Conservation (phyloP, 2,329 filamentous ascomycete species). For the Cryphonectria japonica region DNA sequence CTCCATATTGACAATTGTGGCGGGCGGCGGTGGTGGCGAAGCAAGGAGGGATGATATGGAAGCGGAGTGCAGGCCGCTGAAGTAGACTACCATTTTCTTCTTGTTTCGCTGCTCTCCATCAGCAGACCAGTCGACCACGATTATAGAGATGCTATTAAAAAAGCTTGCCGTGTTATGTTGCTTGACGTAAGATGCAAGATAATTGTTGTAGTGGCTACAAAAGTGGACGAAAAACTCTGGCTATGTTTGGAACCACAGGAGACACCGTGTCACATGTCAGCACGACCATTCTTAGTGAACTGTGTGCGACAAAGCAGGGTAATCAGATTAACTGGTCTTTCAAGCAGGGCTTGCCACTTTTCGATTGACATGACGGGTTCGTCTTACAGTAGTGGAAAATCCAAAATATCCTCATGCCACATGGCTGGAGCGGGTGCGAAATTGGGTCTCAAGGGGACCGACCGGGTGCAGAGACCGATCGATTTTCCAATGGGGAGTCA, state of each 20-base stretch:
- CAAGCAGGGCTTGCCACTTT: not conserved
- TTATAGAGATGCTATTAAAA: conserved; percentile 18
- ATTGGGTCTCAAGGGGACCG: not conserved
- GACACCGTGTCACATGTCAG: not conserved
- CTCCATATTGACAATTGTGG: not conserved
- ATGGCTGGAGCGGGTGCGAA: not conserved
- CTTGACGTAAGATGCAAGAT: not conserved
- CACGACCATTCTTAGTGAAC: not conserved
- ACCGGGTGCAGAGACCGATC: not conserved
- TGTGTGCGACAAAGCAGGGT: not conserved
- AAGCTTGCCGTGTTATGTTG: not conserved
- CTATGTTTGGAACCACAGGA: not conserved
- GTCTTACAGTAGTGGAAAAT: not conserved
- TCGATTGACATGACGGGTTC: not conserved
- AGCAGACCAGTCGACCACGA: conserved; percentile 8
- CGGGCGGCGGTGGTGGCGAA: not conserved
- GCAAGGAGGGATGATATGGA: conserved; percentile 15
- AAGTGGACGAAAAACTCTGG: not conserved
- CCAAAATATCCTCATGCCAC: not conserved
- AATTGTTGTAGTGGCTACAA: not conserved
- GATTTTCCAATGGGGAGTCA: not conserved
- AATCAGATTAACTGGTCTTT: too few species aligned
- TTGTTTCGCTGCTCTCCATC: conserved; percentile 6
- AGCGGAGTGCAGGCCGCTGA: conserved; percentile 31
- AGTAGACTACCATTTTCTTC: conserved; percentile 4